These are phyloP conservation scores for Apiotrichum porosum DNA, from an alignment of 1,284 basidiomycete species.

Conservation along the genomic window DNA sequence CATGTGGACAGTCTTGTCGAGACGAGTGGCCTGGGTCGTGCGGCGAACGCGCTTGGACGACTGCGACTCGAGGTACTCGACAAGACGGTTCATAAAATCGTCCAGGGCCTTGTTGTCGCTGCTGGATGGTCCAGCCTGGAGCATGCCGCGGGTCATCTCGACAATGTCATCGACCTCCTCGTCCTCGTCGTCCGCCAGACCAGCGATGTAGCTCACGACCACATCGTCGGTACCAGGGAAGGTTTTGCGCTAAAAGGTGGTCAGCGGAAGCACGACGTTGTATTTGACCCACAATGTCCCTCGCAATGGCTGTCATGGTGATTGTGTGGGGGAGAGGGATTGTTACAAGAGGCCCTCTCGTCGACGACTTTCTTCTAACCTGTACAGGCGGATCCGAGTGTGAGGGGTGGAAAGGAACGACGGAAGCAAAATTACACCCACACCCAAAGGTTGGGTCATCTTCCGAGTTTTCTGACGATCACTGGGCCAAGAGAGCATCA, in stretches of 20 bases:
- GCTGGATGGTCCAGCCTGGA: constrained; percentile 49
- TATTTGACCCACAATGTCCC: constrained; percentile 8
- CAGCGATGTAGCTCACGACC: constrained; percentile 86
- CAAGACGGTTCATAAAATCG: constrained; percentile 56
- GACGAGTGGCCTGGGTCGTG: constrained; percentile 56
- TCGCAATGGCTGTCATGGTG: constrained; percentile 27
- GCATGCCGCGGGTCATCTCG: constrained; percentile 68
- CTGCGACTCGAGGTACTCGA: constrained; percentile 62
- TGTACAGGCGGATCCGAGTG: too few species aligned
- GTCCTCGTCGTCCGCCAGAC: constrained; percentile 86
- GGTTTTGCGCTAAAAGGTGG: constrained; percentile 54
- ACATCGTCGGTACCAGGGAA: constrained; percentile 90
- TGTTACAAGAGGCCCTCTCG: not conserved
- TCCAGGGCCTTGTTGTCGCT: constrained; percentile 42
- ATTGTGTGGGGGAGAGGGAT: not conserved
- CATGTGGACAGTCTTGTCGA: constrained; percentile 95
- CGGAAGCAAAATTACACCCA: constrained; percentile 14
- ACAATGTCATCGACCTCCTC: constrained; percentile 80
- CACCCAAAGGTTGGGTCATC: too few species aligned
- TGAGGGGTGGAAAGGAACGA: too few species aligned
- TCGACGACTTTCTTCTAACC: not conserved
- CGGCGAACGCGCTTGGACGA: constrained; percentile 55
- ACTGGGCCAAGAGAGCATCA: too few species aligned
- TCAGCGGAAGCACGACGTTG: not conserved
- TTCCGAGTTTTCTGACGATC: too few species aligned